A percentile compares a stretch with the other conserved stretches of the same genome.
phyloP scores from a whole-genome alignment of 1,139 yeast species.

The Cylindricascospora bacillispora region DNA sequence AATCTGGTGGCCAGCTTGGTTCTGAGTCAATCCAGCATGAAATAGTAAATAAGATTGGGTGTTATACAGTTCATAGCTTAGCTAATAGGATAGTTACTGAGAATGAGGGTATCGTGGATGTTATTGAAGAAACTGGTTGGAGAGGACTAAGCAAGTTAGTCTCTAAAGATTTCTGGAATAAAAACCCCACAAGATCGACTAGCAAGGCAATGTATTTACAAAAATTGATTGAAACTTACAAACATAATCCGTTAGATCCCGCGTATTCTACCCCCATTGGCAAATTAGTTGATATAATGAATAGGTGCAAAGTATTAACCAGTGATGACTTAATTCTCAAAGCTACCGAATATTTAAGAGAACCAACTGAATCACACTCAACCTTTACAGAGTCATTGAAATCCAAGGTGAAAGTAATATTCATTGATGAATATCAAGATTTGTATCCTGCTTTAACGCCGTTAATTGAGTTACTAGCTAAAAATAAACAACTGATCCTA shows the following conservation, averaged over 20 bases:
- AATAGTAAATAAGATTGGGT: conserved; percentile 28
- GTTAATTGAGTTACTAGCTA: conserved; percentile 31
- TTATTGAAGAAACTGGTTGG: conserved; percentile 46
- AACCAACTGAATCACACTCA: conserved; percentile 4
- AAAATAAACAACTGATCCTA: conserved; percentile 40
- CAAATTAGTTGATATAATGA: conserved; percentile 23
- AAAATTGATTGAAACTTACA: conserved; percentile 26
- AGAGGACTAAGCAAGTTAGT: conserved; percentile 27
- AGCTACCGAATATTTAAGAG: conserved; percentile 19
- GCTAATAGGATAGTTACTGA: conserved; percentile 39
- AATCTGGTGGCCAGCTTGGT: too few species aligned
- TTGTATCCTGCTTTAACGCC: conserved; percentile 40
- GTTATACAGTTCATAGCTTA: conserved; percentile 54
- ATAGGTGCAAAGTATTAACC: conserved; percentile 28
- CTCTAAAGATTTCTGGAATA: conserved; percentile 18
- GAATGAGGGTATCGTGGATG: conserved; percentile 25
- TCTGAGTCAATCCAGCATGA: conserved; percentile 7
- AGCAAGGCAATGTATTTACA: conserved; percentile 21
- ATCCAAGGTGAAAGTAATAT: conserved; percentile 28
- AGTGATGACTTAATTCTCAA: conserved; percentile 30
- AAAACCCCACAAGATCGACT: conserved; percentile 17
- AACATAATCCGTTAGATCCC: conserved; percentile 8
- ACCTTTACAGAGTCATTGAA: conserved; percentile 10
- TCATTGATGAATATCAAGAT: conserved; percentile 73
- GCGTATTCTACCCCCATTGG: conserved; percentile 5